Conservation (phyloP, 805 yeast genomes). For the Wickerhamiella kazuoi region DNA sequence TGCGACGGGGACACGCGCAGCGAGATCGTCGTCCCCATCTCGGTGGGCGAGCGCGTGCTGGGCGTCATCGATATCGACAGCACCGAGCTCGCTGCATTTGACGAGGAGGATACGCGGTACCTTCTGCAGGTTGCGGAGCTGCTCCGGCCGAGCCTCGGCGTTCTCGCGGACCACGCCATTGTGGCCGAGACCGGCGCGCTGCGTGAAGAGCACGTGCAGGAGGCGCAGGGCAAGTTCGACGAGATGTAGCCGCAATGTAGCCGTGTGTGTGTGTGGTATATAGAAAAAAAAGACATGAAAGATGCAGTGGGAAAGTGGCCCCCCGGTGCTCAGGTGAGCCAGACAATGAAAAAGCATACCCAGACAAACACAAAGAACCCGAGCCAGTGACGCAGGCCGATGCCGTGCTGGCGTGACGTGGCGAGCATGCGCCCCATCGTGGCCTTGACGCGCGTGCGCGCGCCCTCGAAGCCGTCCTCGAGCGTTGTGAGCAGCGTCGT, state of each 20-base stretch:
- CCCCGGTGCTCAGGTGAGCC: constrained; percentile 21
- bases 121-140: constrained; percentile 41
- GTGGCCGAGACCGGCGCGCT: too few relatives aligned
- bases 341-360: constrained; percentile 34
- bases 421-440: constrained; percentile 40
- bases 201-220: too few relatives aligned
- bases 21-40: constrained; percentile 81
- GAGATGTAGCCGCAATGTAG: too few relatives aligned
- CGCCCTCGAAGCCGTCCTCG: constrained; percentile 30
- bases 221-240: too few relatives aligned
- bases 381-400: constrained; percentile 49
- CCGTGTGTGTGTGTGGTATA: too few relatives aligned
- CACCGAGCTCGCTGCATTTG: constrained; percentile 45
- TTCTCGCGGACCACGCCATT: too few relatives aligned
- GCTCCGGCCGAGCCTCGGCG: constrained; percentile 38
- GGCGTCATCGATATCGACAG: constrained; percentile 89
- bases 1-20: constrained; percentile 91
- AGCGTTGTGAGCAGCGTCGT: constrained; percentile 28
- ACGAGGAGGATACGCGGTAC: constrained; percentile 36
- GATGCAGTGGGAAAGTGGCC: too few relatives aligned
- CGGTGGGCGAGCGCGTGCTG: constrained; percentile 25
- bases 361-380: constrained; percentile 28
- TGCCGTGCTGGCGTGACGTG: constrained; percentile 47
- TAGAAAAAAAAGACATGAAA: too few relatives aligned
- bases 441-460: constrained; percentile 30